Evolutionary conservation across 2,329 filamentous ascomycete species (phyloP).

Genomic region (Fusarium heterosporum): DNA sequence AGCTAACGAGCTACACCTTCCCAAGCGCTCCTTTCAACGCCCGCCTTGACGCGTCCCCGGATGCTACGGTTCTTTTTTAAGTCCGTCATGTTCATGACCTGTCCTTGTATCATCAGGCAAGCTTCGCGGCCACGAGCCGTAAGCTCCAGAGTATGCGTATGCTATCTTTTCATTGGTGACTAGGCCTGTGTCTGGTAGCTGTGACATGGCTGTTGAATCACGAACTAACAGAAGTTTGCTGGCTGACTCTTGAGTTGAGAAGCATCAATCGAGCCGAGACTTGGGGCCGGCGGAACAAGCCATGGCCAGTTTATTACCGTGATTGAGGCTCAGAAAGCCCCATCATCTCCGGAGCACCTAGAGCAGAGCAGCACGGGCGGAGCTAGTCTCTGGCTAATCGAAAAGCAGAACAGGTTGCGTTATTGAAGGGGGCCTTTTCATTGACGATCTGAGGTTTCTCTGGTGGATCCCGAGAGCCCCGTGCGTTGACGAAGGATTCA

Average conservation of each 20-base stretch:
- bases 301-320: conserved; percentile 28
- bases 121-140: conserved; percentile 38
- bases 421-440: not conserved
- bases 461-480: conserved; percentile 4
- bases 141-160: conserved; percentile 29
- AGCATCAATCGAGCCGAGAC: conserved; percentile 18
- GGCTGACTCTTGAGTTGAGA: not conserved
- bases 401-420: conserved; percentile 19
- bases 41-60: conserved; percentile 30
- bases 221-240: conserved; percentile 21
- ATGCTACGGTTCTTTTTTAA: conserved; percentile 29
- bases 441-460: conserved; percentile 7
- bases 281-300: conserved; percentile 30
- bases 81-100: conserved; percentile 16
- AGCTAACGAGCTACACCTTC: conserved; percentile 12
- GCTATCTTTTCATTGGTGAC: conserved; percentile 30
- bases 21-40: conserved; percentile 28
- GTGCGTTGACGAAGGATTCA: conserved; percentile 4
- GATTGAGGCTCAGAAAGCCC: conserved; percentile 34
- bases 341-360: conserved; percentile 2
- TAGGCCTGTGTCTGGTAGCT: conserved; percentile 15
- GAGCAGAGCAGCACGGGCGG: not conserved
- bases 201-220: conserved; percentile 39
- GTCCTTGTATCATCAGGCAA: conserved; percentile 36
- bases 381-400: conserved; percentile 30